Percentiles rank a stretch among this genome's conserved stretches.
These are phyloP conservation scores for Phytophthora idaei DNA, from an alignment of 352 stramenopile species.

Conservation along the genomic window DNA sequence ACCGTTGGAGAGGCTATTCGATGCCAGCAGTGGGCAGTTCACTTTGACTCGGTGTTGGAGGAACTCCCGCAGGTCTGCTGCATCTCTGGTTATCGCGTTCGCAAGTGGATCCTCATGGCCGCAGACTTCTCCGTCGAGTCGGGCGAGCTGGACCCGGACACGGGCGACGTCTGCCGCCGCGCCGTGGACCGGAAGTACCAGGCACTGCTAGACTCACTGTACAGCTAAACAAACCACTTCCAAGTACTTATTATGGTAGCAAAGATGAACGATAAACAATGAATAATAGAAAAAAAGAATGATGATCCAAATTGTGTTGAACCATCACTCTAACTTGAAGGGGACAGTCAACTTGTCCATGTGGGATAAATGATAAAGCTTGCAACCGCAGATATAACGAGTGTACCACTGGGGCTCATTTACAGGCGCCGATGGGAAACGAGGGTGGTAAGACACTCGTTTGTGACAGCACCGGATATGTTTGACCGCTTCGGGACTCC, in stretches of 20 bases:
- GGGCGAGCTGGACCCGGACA: constrained; percentile 73
- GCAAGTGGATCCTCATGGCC: constrained; percentile 86
- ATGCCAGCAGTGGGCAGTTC: constrained; percentile 75
- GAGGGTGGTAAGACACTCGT: constrained; percentile 9
- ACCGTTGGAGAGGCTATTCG: constrained; percentile 69
- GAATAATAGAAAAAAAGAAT: constrained; percentile 32
- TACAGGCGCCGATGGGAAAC: constrained; percentile 8
- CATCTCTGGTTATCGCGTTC: constrained; percentile 66
- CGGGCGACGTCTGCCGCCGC: constrained; percentile 61
- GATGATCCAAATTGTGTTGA: not conserved
- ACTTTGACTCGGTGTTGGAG: constrained; percentile 74
- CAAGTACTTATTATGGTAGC: constrained; percentile 22
- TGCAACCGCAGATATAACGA: constrained; percentile 1
- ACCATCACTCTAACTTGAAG: constrained; percentile 20
- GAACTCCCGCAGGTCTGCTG: constrained; percentile 46
- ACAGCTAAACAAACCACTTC: constrained; percentile 49
- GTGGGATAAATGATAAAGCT: constrained; percentile 8
- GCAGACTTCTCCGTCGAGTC: constrained; percentile 69
- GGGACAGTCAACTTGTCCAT: not conserved
- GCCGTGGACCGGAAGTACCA: constrained; percentile 77
- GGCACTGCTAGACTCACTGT: constrained; percentile 74
- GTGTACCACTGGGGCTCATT: constrained; percentile 27
- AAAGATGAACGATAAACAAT: constrained; percentile 26
- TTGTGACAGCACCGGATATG: constrained; percentile 17
- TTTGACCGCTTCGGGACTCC: constrained; percentile 9